Conservation (phyloP, 2,329 filamentous ascomycete species). For the Aaosphaeria arxii region DNA sequence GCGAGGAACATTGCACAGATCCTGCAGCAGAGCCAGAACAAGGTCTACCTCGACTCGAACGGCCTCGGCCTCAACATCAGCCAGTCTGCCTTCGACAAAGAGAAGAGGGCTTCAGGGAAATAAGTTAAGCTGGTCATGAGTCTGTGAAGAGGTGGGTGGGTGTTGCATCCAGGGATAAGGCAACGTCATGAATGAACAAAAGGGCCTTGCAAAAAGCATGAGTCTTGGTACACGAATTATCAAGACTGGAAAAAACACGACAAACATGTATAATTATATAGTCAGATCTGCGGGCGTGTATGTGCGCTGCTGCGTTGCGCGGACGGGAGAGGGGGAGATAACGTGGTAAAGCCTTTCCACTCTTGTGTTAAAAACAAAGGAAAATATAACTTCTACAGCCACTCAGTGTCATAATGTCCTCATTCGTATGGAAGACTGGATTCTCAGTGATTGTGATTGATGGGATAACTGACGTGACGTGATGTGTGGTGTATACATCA, state of each 20-base stretch:
- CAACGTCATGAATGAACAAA: no score
- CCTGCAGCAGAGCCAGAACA: conserved; percentile 87
- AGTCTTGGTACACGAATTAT: neutral
- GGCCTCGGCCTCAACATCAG: conserved; percentile 86
- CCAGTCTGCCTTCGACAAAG: conserved; percentile 41
- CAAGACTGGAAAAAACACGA: neutral
- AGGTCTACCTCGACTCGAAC: conserved; percentile 87
- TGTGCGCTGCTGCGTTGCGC: no score
- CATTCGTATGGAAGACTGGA: no score
- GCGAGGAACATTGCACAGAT: conserved; percentile 84
- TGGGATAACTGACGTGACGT: no score
- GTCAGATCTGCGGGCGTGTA: neutral
- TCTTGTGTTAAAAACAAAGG: conserved; percentile 2
- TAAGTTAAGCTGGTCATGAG: neutral
- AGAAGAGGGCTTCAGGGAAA: conserved; percentile 28
- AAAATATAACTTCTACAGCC: no score
- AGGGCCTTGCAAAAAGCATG: neutral
- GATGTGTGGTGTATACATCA: no score
- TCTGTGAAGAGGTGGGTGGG: neutral
- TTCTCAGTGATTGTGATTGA: no score
- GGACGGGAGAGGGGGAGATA: no score
- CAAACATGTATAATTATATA: conserved; percentile 4
- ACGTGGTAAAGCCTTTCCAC: conserved; percentile 4
- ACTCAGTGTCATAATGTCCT: no score
- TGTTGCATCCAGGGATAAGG: neutral